Base-by-base conservation (phyloP, 1,139 yeast species). In the Pichia inconspicua region DNA sequence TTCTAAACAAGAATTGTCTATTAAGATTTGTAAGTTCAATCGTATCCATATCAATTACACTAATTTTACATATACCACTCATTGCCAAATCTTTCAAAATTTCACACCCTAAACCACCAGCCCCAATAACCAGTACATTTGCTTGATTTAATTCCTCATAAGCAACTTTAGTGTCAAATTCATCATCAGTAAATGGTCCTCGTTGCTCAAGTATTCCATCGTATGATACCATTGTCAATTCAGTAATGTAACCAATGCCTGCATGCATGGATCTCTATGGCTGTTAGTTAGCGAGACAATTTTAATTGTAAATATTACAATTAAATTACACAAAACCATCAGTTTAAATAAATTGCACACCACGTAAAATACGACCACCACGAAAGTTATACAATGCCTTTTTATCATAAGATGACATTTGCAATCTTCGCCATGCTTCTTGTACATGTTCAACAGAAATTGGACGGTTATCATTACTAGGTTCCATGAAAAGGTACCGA, bases 61-160 rank as follows among this genome's bases (percentile, higher is more conserved):
- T 84, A 40, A 92, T 81, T 50, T 82, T 71, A 46, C 70, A 71
- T 60, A 90, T 85, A 4, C 96, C 95, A 3, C 83, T 73, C 48
- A 86, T 70, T 0, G 94, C 92, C 45, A 92, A 70, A 65, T 89
- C 81, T 68, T 90, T 90, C 46, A 92, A 68, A 36, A 92, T 81
- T 66, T 92, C 97, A 68, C 97, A 92, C 0, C 98, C 98, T 11
- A 92, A 70, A 0, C 98, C 98, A 1, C 97, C 97, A 1, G 97
- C 97, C 0, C 98, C 97, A 39, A 90, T 70, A 1, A 84, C 82
- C 54, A 74, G 71, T 53, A 79, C 64, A 49, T 69, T 68, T 22
- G 72, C 57, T 1, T 57, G 51, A 5, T 44, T 45, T 7, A 78
- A 59, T 5, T 71, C 54, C 9, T 40, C 39, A 3, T 10, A 9